phyloP scores from a whole-genome alignment of 805 yeast species.

The Candida rishiriensis region DNA sequence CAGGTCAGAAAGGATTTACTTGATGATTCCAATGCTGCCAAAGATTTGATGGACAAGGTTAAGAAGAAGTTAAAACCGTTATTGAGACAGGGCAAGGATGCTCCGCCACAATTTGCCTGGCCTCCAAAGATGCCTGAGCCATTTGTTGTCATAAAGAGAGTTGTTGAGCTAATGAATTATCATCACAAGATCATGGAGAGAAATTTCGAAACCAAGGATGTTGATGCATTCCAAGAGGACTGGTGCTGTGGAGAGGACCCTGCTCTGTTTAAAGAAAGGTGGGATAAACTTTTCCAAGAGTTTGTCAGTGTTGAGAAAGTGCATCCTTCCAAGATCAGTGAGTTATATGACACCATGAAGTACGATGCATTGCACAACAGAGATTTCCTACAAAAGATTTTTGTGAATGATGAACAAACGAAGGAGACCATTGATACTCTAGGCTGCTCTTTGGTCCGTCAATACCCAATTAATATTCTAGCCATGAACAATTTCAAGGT shows the following conservation, averaged over 20 bases:
- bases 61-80: conserved; percentile 94
- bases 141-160: conserved; percentile 86
- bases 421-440: conserved; percentile 36
- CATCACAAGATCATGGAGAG: conserved; percentile 80
- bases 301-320: conserved; percentile 91
- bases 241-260: conserved; percentile 99
- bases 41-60: conserved; percentile 95
- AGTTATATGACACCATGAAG: conserved; percentile 96
- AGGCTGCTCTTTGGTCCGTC: conserved; percentile 53
- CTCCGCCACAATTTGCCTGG: conserved; percentile 98
- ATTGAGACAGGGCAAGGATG: conserved; percentile 91
- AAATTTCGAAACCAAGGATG: conserved; percentile 67
- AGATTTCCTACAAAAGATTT: conserved; percentile 77
- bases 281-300: conserved; percentile 95
- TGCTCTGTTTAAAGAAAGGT: conserved; percentile 80
- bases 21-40: conserved; percentile 97
- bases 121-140: conserved; percentile 99
- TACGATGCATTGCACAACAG: conserved; percentile 96
- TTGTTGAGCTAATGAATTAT: conserved; percentile 91
- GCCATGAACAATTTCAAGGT: conserved; percentile 75
- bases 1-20: conserved; percentile 83
- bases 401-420: conserved; percentile 50
- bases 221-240: conserved; percentile 59
- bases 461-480: conserved; percentile 67
- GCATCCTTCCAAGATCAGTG: conserved; percentile 95